These are phyloP conservation scores for Wickerhamiella slavikovae DNA, from an alignment of 805 yeast species.

Conservation along the genomic window DNA sequence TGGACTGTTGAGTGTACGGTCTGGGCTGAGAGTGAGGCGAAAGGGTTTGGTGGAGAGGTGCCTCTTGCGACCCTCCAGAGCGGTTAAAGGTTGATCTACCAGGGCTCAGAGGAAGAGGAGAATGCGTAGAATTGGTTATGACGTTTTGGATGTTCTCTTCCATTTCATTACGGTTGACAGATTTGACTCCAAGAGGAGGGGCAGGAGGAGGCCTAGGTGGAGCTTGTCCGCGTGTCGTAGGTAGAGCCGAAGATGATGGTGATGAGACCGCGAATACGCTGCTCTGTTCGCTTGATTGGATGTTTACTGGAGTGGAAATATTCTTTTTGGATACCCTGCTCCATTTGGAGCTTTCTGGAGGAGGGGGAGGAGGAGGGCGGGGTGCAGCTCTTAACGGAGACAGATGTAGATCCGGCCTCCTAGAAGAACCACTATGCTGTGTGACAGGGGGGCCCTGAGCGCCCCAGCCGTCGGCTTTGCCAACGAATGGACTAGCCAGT, in stretches of 20 bases:
- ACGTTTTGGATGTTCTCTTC: background rate
- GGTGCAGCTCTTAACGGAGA: background rate
- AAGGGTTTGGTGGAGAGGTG: background rate
- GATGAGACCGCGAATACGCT: background rate
- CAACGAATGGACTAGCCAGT: background rate
- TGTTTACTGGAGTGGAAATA: background rate
- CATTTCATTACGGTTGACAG: conserved; percentile 11
- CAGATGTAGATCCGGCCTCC: too few relatives aligned
- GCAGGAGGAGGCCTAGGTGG: conserved; percentile 23
- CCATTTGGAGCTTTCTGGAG: background rate
- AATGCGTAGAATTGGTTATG: background rate
- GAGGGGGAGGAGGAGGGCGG: background rate
- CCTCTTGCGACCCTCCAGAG: too few relatives aligned
- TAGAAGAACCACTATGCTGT: background rate
- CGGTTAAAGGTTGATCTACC: too few relatives aligned
- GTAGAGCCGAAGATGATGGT: conserved; percentile 2
- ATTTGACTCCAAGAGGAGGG: conserved; percentile 22
- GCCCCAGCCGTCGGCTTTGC: background rate
- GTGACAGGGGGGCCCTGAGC: background rate
- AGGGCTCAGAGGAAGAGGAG: too few relatives aligned
- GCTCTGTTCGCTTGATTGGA: too few relatives aligned
- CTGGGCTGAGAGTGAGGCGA: background rate
- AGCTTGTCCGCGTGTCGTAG: conserved; percentile 14
- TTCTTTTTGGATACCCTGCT: background rate
- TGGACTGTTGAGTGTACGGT: background rate